Percentiles rank a stretch among this genome's conserved stretches.
phyloP scores from a whole-genome alignment of 2,329 filamentous ascomycete genomes.

The Phyllosticta citribraziliensis region DNA sequence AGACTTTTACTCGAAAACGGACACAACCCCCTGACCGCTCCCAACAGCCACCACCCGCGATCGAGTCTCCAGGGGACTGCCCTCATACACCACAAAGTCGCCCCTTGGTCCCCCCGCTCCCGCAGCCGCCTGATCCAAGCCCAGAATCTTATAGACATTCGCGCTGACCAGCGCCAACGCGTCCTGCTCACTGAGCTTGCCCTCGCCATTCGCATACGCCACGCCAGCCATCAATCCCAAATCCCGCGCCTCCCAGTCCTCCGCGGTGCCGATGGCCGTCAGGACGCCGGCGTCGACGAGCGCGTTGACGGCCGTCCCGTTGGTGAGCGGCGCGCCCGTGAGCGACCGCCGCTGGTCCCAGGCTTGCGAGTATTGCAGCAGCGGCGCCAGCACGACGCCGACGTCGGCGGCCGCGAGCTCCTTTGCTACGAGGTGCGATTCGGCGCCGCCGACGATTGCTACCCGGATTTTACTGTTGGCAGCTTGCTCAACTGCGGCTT shows the following conservation, averaged over 20 bases:
- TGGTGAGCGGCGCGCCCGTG: constrained; percentile 55
- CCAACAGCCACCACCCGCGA: constrained; percentile 35
- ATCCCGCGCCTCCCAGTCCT: constrained; percentile 54
- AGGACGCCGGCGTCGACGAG: constrained; percentile 50
- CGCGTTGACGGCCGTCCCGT: constrained; percentile 51
- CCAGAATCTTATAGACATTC: constrained; percentile 51
- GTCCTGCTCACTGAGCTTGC: constrained; percentile 42
- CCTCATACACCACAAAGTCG: constrained; percentile 55
- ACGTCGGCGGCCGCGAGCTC: constrained; percentile 49
- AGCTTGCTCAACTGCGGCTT: constrained; percentile 43
- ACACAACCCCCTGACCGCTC: background rate
- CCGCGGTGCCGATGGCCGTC: constrained; percentile 48
- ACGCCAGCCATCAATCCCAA: constrained; percentile 51
- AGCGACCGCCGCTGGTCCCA: constrained; percentile 57
- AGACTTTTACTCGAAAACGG: background rate
- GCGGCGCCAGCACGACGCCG: constrained; percentile 50
- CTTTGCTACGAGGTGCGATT: constrained; percentile 49
- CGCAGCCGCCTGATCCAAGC: constrained; percentile 25
- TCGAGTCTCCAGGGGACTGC: constrained; percentile 52
- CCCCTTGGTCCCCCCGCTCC: constrained; percentile 14
- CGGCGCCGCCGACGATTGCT: constrained; percentile 52
- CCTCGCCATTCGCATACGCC: constrained; percentile 48
- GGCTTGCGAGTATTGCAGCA: constrained; percentile 43
- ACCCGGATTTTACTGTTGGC: constrained; percentile 37
- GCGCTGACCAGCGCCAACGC: constrained; percentile 48